These are phyloP conservation scores for Spathaspora gorwiae DNA, from an alignment of 805 yeast species.

Conservation along the genomic window DNA sequence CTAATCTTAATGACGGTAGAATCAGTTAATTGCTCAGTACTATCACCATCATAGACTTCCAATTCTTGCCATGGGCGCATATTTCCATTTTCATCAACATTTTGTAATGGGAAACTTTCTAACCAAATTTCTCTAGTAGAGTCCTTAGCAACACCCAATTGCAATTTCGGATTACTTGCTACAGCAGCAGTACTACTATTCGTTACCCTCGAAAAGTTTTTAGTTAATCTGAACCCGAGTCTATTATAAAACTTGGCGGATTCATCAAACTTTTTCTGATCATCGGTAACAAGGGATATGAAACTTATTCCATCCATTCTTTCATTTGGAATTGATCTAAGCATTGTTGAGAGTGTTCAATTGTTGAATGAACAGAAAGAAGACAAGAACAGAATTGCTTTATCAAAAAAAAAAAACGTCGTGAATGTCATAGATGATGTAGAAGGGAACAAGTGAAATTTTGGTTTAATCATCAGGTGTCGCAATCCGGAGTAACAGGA, in stretches of 20 bases:
- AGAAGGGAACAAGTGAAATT: background rate
- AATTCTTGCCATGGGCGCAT: conserved; percentile 40
- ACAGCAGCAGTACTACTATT: conserved; percentile 27
- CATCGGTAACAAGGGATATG: conserved; percentile 57
- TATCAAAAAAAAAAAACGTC: too few species aligned
- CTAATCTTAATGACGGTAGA: conserved; percentile 35
- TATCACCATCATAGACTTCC: conserved; percentile 34
- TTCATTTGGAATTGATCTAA: conserved; percentile 3
- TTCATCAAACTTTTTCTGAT: conserved; percentile 40
- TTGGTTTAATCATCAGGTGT: background rate
- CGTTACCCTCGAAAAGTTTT: conserved; percentile 54
- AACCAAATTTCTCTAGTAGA: conserved; percentile 71
- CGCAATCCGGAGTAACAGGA: background rate
- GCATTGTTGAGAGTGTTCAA: background rate
- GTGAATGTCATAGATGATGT: too few species aligned
- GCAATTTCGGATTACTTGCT: conserved; percentile 20
- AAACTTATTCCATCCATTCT: conserved; percentile 41
- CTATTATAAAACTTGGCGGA: conserved; percentile 53
- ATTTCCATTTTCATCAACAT: conserved; percentile 27
- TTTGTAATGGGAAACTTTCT: conserved; percentile 56
- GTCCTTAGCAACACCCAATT: conserved; percentile 58
- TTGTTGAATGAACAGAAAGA: too few species aligned
- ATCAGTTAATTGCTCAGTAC: conserved; percentile 20
- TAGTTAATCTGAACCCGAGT: conserved; percentile 58
- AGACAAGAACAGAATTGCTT: too few species aligned